phyloP scores from a whole-genome alignment of 108 stramenopile species.

The Nitzschia sp. region DNA sequence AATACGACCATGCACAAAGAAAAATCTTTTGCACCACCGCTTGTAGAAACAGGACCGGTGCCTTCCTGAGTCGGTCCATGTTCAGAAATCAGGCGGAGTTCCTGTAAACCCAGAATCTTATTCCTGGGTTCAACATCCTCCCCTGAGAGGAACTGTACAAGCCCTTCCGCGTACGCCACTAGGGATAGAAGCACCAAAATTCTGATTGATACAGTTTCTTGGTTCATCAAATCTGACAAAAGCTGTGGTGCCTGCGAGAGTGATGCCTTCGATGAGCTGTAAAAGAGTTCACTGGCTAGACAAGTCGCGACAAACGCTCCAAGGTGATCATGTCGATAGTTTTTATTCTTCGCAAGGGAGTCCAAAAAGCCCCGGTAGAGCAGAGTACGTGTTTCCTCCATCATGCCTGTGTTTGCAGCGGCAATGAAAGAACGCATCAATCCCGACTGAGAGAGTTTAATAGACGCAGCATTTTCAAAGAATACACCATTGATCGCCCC shows the following conservation, averaged over 20 bases:
- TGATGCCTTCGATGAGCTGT: background rate
- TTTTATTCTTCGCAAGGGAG: conserved; percentile 20
- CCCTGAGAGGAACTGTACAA: conserved; percentile 24
- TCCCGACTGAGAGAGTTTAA: conserved; percentile 45
- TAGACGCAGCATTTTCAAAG: conserved; percentile 45
- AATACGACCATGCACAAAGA: conserved; percentile 14
- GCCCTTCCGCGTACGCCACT: conserved; percentile 43
- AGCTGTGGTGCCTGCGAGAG: background rate
- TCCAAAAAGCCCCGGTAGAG: conserved; percentile 45
- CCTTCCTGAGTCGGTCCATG: background rate
- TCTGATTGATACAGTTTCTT: background rate
- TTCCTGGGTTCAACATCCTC: background rate
- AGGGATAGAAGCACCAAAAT: conserved; percentile 26
- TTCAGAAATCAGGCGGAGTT: background rate
- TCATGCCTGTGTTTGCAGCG: background rate
- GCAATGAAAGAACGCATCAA: conserved; percentile 45
- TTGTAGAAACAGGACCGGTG: background rate
- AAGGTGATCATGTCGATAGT: conserved; percentile 16
- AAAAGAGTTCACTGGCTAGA: conserved; percentile 41
- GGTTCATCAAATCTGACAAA: background rate
- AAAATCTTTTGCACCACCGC: background rate
- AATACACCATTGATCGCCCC: conserved; percentile 57
- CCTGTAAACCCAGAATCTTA: background rate
- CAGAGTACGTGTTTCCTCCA: conserved; percentile 1
- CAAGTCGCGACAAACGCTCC: conserved; percentile 46